phyloP scores from a whole-genome alignment of 1,284 basidiomycete genomes.

The Mycosarcoma mackinlayi region DNA sequence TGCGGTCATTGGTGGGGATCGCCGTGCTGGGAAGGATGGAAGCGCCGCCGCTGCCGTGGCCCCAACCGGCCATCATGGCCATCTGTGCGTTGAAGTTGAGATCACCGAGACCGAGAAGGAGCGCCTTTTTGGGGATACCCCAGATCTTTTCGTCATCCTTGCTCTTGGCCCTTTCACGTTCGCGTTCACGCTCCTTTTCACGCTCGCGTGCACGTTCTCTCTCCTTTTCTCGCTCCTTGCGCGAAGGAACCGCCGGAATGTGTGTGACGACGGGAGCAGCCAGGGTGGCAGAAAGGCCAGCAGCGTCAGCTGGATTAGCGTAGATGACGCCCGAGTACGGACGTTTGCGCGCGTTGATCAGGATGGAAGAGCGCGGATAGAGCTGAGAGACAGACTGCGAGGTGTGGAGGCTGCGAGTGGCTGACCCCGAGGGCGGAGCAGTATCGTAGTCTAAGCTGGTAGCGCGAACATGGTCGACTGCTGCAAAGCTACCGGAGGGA shows the following conservation, averaged over 20 bases:
- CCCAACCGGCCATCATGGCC: slow-evolving; percentile 63
- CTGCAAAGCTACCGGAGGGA: slow-evolving; percentile 25
- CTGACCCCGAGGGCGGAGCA: slow-evolving; percentile 11
- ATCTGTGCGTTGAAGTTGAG: slow-evolving; percentile 63
- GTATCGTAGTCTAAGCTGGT: slow-evolving; percentile 36
- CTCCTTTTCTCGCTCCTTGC: slow-evolving; percentile 50
- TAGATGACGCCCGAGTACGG: slow-evolving; percentile 42
- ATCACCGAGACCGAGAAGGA: slow-evolving; percentile 58
- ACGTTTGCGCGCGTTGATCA: slow-evolving; percentile 46
- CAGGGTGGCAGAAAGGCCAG: slow-evolving; percentile 2
- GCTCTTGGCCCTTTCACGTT: slow-evolving; percentile 36
- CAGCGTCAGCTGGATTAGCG: slow-evolving; percentile 12
- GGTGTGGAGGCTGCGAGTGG: slow-evolving; percentile 17
- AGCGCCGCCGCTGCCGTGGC: slow-evolving; percentile 52
- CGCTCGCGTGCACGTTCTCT: slow-evolving; percentile 44
- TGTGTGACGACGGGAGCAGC: slow-evolving; percentile 48
- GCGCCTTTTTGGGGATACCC: slow-evolving; percentile 63
- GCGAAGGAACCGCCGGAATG: slow-evolving; percentile 48
- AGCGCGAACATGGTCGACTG: slow-evolving; percentile 24
- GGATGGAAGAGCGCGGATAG: slow-evolving; percentile 46
- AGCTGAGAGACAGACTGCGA: slow-evolving; percentile 19
- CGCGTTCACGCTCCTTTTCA: slow-evolving; percentile 44
- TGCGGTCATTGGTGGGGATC: slow-evolving; percentile 23
- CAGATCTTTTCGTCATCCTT: slow-evolving; percentile 59
- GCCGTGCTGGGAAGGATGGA: slow-evolving; percentile 33